Evolutionary conservation across 2,329 filamentous ascomycete genomes (phyloP), one percentile per base, ranked within the genome.

Genomic region (Podosphaera xanthii): DNA sequence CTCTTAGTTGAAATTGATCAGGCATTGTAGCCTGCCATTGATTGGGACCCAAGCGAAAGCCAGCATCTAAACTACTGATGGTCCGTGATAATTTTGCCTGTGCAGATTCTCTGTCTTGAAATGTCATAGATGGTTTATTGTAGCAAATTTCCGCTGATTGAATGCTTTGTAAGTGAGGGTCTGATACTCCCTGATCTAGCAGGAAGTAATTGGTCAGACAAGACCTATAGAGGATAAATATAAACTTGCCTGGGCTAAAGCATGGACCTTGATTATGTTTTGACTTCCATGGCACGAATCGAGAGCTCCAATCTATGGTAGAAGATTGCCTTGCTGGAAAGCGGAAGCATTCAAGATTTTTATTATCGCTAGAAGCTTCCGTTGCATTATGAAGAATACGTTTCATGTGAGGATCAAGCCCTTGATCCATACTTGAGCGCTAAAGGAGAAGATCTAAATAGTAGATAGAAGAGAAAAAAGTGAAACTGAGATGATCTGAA

Each of bases 11-110:
- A 34, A 57, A n/a, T 50, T 62, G 61, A 40, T 42, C 61, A 10
- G 65, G 35, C 14, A 63, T 54, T 12, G 59, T 40, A 52, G 60
- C 62, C 36, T 63, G 62, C 44, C 61, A 63, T 31, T 64, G 40
- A 50, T 67, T 64, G 48, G 64, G 63, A 36, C 64, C 58, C 58
- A 68, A 63, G 58, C 59, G 62, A 58, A 67, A 68, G 59, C 65
- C 62, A 62, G 67, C 65, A n/a, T 67, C 61, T 9, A 63, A 62
- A 61, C 63, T 64, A 33, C 35, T 62, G 9, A 66, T 58, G 9
- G 57, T 57, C 57, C 61, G 62, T 4, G 58, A 54, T 46, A 64
- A 62, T 55, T 44, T 52, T 35, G 59, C 59, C 34, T 65, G 64
- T n/a, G 30, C 58, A 35, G 62, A 63, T 14, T 60, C 46, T 9